Evolutionary conservation across 345 rosid species (phyloP).

Genomic region (Kandelia obovata): DNA sequence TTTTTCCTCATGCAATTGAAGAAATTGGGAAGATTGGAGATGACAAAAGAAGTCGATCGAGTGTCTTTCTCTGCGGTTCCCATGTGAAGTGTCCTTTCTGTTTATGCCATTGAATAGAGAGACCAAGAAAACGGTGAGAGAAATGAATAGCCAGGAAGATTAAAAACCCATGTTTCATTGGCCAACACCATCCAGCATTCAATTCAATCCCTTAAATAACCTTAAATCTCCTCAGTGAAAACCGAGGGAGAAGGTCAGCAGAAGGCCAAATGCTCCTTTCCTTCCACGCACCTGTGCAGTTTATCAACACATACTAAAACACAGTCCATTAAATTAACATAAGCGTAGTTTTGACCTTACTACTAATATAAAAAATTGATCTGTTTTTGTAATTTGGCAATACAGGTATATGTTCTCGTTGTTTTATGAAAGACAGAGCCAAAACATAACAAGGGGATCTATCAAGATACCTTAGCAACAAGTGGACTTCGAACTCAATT

Average conservation of each 20-base stretch:
- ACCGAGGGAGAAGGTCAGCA: background rate
- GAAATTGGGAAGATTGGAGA: slow-evolving; percentile 35
- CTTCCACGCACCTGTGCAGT: slow-evolving; percentile 1
- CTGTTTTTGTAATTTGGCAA: background rate
- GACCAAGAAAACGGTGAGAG: background rate
- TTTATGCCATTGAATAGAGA: background rate
- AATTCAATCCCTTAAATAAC: slow-evolving; percentile 1
- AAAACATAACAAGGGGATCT: background rate
- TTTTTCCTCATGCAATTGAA: background rate
- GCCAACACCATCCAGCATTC: background rate
- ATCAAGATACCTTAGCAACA: background rate
- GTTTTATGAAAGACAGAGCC: background rate
- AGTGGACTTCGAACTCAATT: background rate
- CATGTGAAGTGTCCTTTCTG: slow-evolving; percentile 44
- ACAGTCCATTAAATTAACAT: background rate
- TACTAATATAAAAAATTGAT: background rate
- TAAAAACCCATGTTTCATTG: background rate
- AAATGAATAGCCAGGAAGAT: background rate
- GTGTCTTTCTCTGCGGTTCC: slow-evolving; percentile 18
- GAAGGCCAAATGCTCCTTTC: background rate
- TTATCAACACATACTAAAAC: background rate
- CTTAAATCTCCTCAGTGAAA: slow-evolving; percentile 1
- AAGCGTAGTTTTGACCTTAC: slow-evolving; percentile 12
- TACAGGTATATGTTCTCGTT: background rate
- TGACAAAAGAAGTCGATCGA: slow-evolving; percentile 33